Evolutionary conservation across 805 yeast species (phyloP).

Genomic region (Candida michaelii): DNA sequence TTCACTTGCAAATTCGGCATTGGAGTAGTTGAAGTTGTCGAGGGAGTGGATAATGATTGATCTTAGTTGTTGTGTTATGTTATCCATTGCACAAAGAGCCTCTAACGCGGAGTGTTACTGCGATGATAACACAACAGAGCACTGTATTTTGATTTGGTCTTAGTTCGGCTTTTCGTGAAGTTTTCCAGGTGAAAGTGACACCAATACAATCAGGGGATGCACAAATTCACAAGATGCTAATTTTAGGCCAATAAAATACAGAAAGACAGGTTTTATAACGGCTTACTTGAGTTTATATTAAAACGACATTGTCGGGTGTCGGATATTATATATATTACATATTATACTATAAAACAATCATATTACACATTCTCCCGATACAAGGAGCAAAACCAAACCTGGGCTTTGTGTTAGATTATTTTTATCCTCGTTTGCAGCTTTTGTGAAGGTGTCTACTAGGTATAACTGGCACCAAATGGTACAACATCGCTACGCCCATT

Average conservation of each 20-base stretch:
- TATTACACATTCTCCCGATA: too few relatives aligned
- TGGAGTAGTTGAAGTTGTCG: slow-evolving; percentile 64
- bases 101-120: too few relatives aligned
- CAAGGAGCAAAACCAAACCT: too few relatives aligned
- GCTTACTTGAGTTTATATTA: too few relatives aligned
- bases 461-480: too few relatives aligned
- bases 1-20: slow-evolving; percentile 88
- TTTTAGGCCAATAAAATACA: too few relatives aligned
- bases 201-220: not conserved
- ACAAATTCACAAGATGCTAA: not conserved
- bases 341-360: not conserved
- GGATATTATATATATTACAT: not conserved
- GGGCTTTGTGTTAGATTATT: too few relatives aligned
- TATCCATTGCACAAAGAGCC: slow-evolving; percentile 8
- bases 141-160: not conserved
- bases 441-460: too few relatives aligned
- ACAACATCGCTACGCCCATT: too few relatives aligned
- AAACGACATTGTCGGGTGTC: not conserved
- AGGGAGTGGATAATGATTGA: slow-evolving; percentile 65
- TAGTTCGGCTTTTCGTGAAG: not conserved
- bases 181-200: not conserved
- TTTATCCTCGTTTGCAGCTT: too few relatives aligned
- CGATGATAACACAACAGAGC: too few relatives aligned
- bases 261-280: too few relatives aligned
- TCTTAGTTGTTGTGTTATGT: slow-evolving; percentile 43